phyloP scores from a whole-genome alignment of 2,329 filamentous ascomycete species.

The Penicillium sp. region DNA sequence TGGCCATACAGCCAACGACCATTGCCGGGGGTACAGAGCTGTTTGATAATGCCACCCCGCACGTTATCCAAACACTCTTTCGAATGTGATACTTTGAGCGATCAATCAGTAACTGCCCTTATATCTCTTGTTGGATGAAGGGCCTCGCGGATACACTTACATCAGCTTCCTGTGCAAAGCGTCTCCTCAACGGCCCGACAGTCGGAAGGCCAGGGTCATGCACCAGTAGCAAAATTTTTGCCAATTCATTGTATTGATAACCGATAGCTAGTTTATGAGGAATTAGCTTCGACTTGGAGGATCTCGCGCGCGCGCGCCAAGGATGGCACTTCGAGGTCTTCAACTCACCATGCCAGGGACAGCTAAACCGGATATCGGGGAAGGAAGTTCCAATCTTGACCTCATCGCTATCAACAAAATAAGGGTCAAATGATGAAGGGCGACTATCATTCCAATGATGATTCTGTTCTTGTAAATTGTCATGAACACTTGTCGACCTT shows the following conservation, averaged over 20 bases:
- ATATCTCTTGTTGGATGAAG: background rate
- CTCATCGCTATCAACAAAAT: conserved; percentile 20
- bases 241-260: conserved; percentile 27
- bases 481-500: conserved; percentile 17
- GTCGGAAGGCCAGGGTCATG: conserved; percentile 20
- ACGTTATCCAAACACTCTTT: conserved; percentile 27
- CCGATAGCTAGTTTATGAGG: conserved; percentile 15
- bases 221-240: conserved; percentile 18
- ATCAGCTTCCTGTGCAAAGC: conserved; percentile 18
- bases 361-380: conserved; percentile 26
- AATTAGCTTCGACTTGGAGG: background rate
- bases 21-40: conserved; percentile 24
- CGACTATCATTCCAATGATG: conserved; percentile 22
- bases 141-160: conserved; percentile 9
- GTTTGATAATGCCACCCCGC: conserved; percentile 28
- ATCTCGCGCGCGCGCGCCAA: too few relatives aligned
- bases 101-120: background rate
- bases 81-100: conserved; percentile 19
- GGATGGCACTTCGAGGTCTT: too few relatives aligned
- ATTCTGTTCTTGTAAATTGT: conserved; percentile 16
- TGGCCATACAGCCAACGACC: conserved; percentile 27
- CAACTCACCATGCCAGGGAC: conserved; percentile 28
- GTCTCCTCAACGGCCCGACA: conserved; percentile 18
- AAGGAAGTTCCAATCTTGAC: conserved; percentile 17
- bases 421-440: conserved; percentile 26